Evolutionary conservation across 768 basidiomycete species (phyloP), one percentile per base, ranked within the genome.

Genomic region (Mycena galericulata): DNA sequence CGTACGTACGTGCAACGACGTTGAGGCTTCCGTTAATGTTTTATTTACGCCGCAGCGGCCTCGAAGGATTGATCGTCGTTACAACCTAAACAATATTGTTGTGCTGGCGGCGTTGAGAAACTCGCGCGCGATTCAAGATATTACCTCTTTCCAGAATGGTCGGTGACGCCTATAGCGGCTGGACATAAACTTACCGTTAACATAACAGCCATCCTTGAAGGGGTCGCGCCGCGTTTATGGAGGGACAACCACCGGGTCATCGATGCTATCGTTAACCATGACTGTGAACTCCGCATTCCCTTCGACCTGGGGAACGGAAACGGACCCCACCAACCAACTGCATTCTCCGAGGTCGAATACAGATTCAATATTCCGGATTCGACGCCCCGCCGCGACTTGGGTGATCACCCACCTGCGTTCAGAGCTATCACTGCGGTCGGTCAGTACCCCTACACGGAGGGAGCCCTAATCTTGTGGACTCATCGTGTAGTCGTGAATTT

Each of bases 111-210:
- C 9, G 1, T 30, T 58, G n/a, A 15, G 57, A 8, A 45, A n/a
- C 29, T 58, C 57, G 30, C 1, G 12, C 0, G 29, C 57, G 0
- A 34, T 58, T 24, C 57, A 58, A 34, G 30, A 45, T 11, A 58
- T 58, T n/a, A 58, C 57, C 5, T 58, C 57, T 0, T 58, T 46
- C 12, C 57, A 58, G 34, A 58, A 58, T 18, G 57, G 57, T 58
- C 4, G 32, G 29, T 58, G n/a, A n/a, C 4, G 7, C 4, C 26
- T 57, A 4, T 12, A 6, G 5, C 20, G n/a, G 4, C 24, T 46
- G 8, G 5, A 26, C 22, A 22, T 6, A 6, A 8, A 46, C 22
- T 4, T 14, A 10, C 4, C 4, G n/a, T 10, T 24, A 20, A 22
- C 9, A 3, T 24, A 20, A 22, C 40, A 58, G 43, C 57, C 11